Conservation (phyloP, 2,329 filamentous ascomycete species). For the Amauroascus niger region DNA sequence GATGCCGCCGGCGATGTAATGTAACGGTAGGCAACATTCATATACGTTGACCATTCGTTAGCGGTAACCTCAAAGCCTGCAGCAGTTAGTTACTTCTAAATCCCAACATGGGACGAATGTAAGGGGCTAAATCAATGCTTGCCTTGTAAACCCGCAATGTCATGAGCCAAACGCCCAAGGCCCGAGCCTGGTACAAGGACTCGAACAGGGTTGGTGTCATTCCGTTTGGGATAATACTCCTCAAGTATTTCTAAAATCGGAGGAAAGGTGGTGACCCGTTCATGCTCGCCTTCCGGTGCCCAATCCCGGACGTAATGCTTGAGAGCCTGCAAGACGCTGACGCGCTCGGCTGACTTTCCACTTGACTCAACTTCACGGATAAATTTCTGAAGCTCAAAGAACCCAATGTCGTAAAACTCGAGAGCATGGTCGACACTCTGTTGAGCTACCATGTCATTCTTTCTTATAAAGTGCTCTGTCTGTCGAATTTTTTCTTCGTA, state of each 20-base stretch:
- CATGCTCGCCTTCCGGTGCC: constrained; percentile 41
- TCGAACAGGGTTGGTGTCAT: constrained; percentile 23
- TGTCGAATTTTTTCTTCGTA: constrained; percentile 47
- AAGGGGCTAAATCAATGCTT: background rate
- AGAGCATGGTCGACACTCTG: constrained; percentile 40
- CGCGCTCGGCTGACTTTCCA: constrained; percentile 37
- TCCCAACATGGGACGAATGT: background rate
- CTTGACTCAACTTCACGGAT: constrained; percentile 30
- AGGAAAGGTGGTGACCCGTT: constrained; percentile 36
- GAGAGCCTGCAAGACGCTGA: constrained; percentile 44
- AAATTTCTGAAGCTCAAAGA: constrained; percentile 39
- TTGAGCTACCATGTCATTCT: constrained; percentile 41
- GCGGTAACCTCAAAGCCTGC: constrained; percentile 44
- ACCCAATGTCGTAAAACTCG: constrained; percentile 39
- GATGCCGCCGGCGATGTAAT: constrained; percentile 26
- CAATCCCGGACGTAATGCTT: constrained; percentile 53
- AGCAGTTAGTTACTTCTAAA: background rate
- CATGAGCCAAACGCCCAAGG: constrained; percentile 44
- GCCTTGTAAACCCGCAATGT: constrained; percentile 40
- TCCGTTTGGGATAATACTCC: constrained; percentile 9
- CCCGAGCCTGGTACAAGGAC: constrained; percentile 47
- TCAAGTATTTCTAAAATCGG: constrained; percentile 27
- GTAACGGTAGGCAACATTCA: constrained; percentile 48
- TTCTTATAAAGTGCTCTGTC: constrained; percentile 36
- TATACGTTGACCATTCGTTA: constrained; percentile 52